Percentiles rank a stretch among this genome's conserved stretches.
Conservation (phyloP, 371 early-diverging fungal genomes). For the Circinella minor region DNA sequence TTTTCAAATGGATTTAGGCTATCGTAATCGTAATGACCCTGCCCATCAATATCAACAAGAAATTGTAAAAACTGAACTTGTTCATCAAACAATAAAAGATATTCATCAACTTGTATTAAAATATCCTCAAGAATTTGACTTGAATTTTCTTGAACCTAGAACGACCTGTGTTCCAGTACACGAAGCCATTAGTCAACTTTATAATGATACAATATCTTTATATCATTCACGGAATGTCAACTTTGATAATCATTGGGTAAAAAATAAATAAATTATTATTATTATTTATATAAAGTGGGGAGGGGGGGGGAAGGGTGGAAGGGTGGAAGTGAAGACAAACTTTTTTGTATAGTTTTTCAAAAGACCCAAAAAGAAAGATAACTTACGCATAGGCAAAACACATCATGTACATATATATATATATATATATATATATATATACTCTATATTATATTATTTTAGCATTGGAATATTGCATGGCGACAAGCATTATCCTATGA, state of each 20-base stretch:
- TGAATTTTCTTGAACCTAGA: slow-evolving; percentile 23
- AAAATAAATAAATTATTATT: not conserved
- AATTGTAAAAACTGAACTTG: slow-evolving; percentile 36
- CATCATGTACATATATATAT: not conserved
- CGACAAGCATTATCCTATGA: slow-evolving; percentile 42
- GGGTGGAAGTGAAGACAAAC: no score
- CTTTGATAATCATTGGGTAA: slow-evolving; percentile 48
- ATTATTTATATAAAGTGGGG: not conserved
- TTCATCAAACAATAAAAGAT: slow-evolving; percentile 27
- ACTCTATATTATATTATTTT: no score
- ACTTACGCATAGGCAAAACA: not conserved
- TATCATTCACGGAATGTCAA: slow-evolving; percentile 26
- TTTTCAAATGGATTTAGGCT: slow-evolving; percentile 15
- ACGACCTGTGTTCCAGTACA: slow-evolving; percentile 13
- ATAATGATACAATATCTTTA: slow-evolving; percentile 24
- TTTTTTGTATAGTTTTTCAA: no score
- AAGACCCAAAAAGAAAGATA: not conserved
- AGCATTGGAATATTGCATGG: slow-evolving; percentile 41
- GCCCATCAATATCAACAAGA: slow-evolving; percentile 41
- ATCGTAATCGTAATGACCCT: slow-evolving; percentile 36
- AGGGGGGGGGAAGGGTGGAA: not conserved
- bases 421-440: not conserved
- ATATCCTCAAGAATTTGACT: slow-evolving; percentile 35
- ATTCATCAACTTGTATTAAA: slow-evolving; percentile 28
- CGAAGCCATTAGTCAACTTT: slow-evolving; percentile 30